Evolutionary conservation across 148 eudicot genomes (phyloP).

Genomic region (Mesembryanthemum crystallinum): DNA sequence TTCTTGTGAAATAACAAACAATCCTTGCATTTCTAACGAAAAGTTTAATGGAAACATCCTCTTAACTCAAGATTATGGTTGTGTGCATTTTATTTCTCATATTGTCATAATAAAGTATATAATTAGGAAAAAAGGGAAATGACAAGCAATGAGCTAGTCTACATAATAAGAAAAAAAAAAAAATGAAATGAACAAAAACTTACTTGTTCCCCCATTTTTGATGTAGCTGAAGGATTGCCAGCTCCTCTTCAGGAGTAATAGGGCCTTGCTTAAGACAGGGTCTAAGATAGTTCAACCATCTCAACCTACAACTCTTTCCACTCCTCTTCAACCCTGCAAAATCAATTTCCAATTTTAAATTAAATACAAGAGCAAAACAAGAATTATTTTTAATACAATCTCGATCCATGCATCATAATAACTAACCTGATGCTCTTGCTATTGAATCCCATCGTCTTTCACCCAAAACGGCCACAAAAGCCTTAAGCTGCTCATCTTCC

Average conservation of each 20-base stretch:
- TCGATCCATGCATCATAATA: not conserved
- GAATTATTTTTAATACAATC: not conserved
- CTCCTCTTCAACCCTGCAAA: constrained; percentile 56
- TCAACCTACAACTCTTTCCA: constrained; percentile 69
- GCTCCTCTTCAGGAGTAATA: constrained; percentile 51
- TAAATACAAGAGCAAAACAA: not conserved
- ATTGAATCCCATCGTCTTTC: constrained; percentile 62
- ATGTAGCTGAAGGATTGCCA: constrained; percentile 46
- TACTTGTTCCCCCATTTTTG: constrained; percentile 73
- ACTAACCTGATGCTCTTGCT: constrained; percentile 64
- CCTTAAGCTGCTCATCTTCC: constrained; percentile 44
- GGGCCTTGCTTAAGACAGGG: constrained; percentile 59
- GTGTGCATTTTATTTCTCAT: not conserved
- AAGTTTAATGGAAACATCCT: too few species aligned
- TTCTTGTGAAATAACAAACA: too few species aligned
- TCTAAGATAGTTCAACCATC: constrained; percentile 71
- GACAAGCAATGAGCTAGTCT: too few species aligned
- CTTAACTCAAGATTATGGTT: not conserved
- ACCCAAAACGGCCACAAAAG: constrained; percentile 46
- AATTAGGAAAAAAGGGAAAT: too few species aligned
- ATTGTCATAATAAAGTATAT: not conserved
- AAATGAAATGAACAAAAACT: not conserved
- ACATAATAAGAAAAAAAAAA: too few species aligned
- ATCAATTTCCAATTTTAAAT: not conserved
- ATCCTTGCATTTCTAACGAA: too few species aligned